phyloP scores from a whole-genome alignment of 129 eudicot species.

The Chrysanthemum makinoi region DNA sequence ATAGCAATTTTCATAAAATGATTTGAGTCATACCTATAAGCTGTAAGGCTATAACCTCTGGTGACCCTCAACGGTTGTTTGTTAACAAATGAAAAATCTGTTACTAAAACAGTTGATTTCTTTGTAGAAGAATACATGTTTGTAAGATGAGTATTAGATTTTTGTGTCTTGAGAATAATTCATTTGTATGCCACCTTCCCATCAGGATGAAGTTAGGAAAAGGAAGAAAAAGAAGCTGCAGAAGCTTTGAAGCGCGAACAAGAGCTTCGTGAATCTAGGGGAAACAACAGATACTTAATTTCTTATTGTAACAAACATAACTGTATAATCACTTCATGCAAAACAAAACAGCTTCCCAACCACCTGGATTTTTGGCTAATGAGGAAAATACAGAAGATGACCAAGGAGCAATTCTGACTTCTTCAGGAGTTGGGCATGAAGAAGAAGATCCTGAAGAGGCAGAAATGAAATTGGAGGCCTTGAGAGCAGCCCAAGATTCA shows the following conservation, averaged over 20 bases:
- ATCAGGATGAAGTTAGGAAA: constrained; percentile 77
- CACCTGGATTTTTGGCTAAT: constrained; percentile 4
- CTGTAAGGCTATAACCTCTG: too few relatives aligned
- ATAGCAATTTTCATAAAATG: too few relatives aligned
- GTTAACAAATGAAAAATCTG: too few relatives aligned
- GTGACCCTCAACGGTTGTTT: too few relatives aligned
- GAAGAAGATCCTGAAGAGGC: constrained; percentile 64
- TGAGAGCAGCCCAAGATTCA: constrained; percentile 77
- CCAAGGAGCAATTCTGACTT: constrained; percentile 22
- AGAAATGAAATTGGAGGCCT: constrained; percentile 69
- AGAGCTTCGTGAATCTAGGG: constrained; percentile 11
- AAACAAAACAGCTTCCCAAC: constrained; percentile 49
- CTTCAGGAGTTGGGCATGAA: neutral
- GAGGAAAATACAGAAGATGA: constrained; percentile 33
- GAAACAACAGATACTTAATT: constrained; percentile 72
- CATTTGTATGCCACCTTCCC: constrained; percentile 6
- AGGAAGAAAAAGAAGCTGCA: constrained; percentile 86
- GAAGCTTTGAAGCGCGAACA: constrained; percentile 64
- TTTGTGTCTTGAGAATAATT: neutral
- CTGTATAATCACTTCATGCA: constrained; percentile 87
- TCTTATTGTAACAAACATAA: constrained; percentile 73
- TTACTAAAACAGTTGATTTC: too few relatives aligned
- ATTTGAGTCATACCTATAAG: too few relatives aligned
- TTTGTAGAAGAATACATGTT: too few relatives aligned
- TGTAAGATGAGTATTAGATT: too few relatives aligned